Conservation (phyloP, 2,329 filamentous ascomycete genomes). For the Ceratocystis smalleyi region DNA sequence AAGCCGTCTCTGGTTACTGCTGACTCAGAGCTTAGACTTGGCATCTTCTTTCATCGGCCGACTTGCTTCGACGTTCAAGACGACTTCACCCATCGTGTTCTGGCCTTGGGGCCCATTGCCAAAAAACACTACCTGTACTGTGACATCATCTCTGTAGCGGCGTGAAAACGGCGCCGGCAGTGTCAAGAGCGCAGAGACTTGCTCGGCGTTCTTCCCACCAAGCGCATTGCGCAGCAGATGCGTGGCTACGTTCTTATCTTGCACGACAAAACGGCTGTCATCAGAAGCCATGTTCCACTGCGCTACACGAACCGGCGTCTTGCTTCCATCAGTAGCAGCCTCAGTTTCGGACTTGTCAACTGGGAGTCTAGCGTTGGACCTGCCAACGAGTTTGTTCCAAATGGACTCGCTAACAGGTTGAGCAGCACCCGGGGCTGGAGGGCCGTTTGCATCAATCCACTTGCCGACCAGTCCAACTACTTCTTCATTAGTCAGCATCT, state of each 20-base stretch:
- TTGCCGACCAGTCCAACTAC: conserved; percentile 91
- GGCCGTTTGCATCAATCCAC: conserved; percentile 73
- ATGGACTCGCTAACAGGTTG: conserved; percentile 49
- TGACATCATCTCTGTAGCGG: conserved; percentile 86
- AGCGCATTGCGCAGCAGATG: conserved; percentile 91
- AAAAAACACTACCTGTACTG: conserved; percentile 97
- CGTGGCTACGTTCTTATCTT: conserved; percentile 92
- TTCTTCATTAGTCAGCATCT: conserved; percentile 98
- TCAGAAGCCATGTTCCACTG: conserved; percentile 75
- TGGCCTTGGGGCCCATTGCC: conserved; percentile 52
- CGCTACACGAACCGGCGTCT: conserved; percentile 70
- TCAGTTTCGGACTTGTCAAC: conserved; percentile 43
- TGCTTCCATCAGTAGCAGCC: conserved; percentile 64
- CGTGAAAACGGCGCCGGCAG: conserved; percentile 81
- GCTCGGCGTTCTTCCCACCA: conserved; percentile 82
- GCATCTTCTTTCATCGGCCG: conserved; percentile 22
- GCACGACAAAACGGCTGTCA: conserved; percentile 73
- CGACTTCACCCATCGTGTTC: conserved; percentile 50
- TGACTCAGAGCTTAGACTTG: conserved; percentile 27
- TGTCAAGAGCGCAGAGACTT: conserved; percentile 81
- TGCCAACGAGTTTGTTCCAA: conserved; percentile 45
- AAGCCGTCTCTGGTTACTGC: not conserved
- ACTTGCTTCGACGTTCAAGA: conserved; percentile 75
- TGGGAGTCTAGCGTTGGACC: conserved; percentile 38
- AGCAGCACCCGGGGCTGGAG: conserved; percentile 33